Evolutionary conservation across 2,329 filamentous ascomycete species (phyloP).

Genomic region (Moelleriella libera): DNA sequence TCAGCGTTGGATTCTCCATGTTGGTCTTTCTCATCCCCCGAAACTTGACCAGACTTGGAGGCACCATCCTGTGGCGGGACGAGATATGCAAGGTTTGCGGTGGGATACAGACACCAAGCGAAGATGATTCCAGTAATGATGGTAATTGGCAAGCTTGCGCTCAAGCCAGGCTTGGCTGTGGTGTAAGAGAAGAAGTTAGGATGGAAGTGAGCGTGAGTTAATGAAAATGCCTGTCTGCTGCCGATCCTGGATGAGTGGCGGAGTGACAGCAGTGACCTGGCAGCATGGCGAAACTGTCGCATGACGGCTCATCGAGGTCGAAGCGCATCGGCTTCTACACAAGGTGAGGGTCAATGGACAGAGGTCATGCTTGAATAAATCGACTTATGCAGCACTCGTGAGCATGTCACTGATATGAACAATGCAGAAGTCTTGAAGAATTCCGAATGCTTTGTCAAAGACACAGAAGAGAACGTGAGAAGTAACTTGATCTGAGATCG

Average conservation of each 20-base stretch:
- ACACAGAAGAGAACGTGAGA: not conserved
- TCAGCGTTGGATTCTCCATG: slow-evolving; percentile 5
- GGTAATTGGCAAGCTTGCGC: slow-evolving; percentile 14
- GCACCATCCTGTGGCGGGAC: slow-evolving; percentile 7
- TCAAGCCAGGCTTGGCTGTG: not conserved
- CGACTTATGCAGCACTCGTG: too few species aligned
- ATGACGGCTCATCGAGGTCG: not conserved
- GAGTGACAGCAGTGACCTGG: not conserved
- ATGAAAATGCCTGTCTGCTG: not conserved
- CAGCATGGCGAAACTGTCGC: not conserved
- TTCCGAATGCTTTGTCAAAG: too few species aligned
- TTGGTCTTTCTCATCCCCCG: not conserved
- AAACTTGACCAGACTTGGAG: not conserved
- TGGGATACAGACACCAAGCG: slow-evolving; percentile 29
- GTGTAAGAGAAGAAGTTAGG: slow-evolving; percentile 2
- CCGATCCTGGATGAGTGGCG: not conserved
- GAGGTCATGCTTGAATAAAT: too few species aligned
- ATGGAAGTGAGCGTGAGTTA: not conserved
- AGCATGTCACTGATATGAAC: too few species aligned
- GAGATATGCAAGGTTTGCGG: slow-evolving; percentile 25
- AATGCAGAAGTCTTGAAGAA: too few species aligned
- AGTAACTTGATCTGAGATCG: not conserved
- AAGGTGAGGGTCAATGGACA: not conserved
- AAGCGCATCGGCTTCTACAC: not conserved
- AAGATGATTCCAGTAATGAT: slow-evolving; percentile 22